Evolutionary conservation across 148 eudicot genomes (phyloP).

Genomic region (Nepenthes mirabilis): DNA sequence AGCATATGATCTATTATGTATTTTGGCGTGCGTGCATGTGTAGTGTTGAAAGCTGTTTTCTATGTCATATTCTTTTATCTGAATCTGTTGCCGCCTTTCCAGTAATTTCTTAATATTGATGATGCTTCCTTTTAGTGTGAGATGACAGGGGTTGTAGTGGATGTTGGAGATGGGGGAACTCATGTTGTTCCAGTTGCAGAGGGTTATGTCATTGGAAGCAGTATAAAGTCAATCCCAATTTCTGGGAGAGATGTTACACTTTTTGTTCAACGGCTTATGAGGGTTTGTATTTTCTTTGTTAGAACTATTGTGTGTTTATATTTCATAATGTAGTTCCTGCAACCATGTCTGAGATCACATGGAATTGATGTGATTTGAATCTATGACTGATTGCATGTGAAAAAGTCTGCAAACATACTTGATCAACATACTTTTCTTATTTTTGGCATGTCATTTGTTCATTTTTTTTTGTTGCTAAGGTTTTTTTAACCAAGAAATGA

Average conservation of each 20-base stretch:
- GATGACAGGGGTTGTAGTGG: constrained; percentile 99
- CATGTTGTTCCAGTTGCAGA: constrained; percentile 98
- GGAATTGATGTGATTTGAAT: no score
- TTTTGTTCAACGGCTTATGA: constrained; percentile 83
- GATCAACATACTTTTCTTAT: no score
- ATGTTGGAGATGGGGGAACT: constrained; percentile 94
- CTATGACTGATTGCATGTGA: no score
- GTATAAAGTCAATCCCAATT: constrained; percentile 84
- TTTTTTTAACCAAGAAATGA: no score
- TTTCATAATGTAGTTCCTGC: background rate
- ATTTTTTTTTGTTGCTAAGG: no score
- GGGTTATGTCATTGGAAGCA: constrained; percentile 96
- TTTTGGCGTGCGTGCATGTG: background rate
- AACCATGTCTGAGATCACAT: background rate
- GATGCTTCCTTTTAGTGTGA: constrained; percentile 58
- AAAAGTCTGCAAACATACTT: no score
- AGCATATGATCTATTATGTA: no score
- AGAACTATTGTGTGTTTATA: background rate
- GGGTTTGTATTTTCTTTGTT: constrained; percentile 27
- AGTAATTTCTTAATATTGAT: constrained; percentile 15
- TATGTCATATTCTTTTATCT: background rate
- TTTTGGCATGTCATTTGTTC: no score
- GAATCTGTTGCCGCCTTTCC: background rate
- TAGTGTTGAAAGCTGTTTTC: background rate
- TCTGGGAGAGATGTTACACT: constrained; percentile 85